Evolutionary conservation across 2,329 filamentous ascomycete species (phyloP).

Genomic region (Aureobasidium sp.): DNA sequence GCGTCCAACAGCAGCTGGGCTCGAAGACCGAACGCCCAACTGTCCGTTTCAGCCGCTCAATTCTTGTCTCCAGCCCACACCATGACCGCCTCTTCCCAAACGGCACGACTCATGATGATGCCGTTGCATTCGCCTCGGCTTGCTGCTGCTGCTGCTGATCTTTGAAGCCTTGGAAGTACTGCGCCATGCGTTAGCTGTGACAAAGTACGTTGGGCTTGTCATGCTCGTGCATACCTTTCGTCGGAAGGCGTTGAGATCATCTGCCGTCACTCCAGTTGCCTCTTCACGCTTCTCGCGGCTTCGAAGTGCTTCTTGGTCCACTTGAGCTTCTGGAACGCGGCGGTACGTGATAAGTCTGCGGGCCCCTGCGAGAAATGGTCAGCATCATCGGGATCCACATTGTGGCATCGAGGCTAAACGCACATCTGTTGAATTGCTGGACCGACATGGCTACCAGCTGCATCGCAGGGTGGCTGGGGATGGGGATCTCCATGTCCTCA

Average conservation of each 20-base stretch:
- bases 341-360: slow-evolving; percentile 80
- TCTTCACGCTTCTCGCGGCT: slow-evolving; percentile 23
- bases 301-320: slow-evolving; percentile 31
- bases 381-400: neutral
- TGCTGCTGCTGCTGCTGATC: slow-evolving; percentile 5
- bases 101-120: slow-evolving; percentile 4
- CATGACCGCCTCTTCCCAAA: neutral
- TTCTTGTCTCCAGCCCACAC: slow-evolving; percentile 2
- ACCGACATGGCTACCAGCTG: slow-evolving; percentile 67
- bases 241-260: slow-evolving; percentile 61
- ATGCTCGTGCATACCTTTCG: slow-evolving; percentile 34
- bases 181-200: slow-evolving; percentile 9
- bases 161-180: slow-evolving; percentile 31
- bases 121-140: neutral
- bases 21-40: slow-evolving; percentile 4
- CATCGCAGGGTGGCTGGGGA: slow-evolving; percentile 69
- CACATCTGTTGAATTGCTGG: slow-evolving; percentile 85
- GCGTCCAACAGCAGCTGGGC: neutral
- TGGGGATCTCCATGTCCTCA: slow-evolving; percentile 21
- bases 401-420: slow-evolving; percentile 19
- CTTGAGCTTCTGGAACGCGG: slow-evolving; percentile 51
- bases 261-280: slow-evolving; percentile 43
- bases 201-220: neutral
- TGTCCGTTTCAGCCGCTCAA: slow-evolving; percentile 8
- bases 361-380: slow-evolving; percentile 53